Base-by-base conservation (phyloP, 2,329 filamentous ascomycete species). In the Aspergillus neotritici region DNA sequence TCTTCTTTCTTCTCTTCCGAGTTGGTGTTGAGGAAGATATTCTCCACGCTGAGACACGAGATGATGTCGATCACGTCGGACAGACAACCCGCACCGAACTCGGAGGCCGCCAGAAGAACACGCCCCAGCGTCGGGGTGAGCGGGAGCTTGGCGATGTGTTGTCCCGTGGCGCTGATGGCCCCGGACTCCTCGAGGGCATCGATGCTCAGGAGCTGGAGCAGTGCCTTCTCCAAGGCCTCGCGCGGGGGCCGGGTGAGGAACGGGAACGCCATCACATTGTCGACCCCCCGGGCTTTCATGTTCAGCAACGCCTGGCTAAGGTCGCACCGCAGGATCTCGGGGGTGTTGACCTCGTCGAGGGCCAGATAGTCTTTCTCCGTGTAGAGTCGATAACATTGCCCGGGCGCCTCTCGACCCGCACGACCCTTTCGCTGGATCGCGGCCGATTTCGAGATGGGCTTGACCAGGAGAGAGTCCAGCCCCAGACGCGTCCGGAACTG, bases 241-340 rank as follows among this genome's bases (percentile, higher is more conserved):
- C 81, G 69, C 7, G 86, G 82, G 0, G 93, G 93, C 0, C 79
- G 77, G 43, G 94, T 89, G 62, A 97, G 82, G 37, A 96, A 80
- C 0, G 91, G 88, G 49, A 98, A 98, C 0, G 76, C 72, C 14
- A 89, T 72, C 2, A 95, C 79, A 58, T 97, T 84, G 17, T 86
- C 76, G 10, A 97, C 83, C 0, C 90, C 89, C 41, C 89, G 80
- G 0, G 91, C 89, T 64, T 95, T 96, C 85, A 98, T 94, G 0
- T 87, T 94, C 8, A 98, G 72, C 1, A 96, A 76, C 0, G 91
- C 86, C 29, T 88, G 84, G 14, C 89, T 80, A 5, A 97, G 78
- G 63, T 98, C 91, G 58, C 87, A 94, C 14, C 93, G 80, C 9
- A 96, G 69, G 9, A 98, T 96, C 62, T 98, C 93, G 0, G 93